Base-by-base conservation (phyloP, 2,329 filamentous ascomycete genomes). In the Metarhizium humberi region DNA sequence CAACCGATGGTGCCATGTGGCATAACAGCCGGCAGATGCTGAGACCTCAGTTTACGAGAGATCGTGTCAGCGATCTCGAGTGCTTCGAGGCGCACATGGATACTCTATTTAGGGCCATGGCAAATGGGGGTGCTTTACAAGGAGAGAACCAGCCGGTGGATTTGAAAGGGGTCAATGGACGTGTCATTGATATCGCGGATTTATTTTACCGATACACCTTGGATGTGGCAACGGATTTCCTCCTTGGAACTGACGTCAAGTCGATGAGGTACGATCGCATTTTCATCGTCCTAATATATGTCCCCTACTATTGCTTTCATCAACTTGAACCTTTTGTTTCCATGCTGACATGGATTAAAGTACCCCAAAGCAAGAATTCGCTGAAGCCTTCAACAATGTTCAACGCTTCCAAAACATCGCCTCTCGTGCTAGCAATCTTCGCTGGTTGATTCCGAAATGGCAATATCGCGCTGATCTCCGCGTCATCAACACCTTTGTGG, bases 181-280 rank as follows among this genome's bases (percentile, higher is more conserved):
- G 73, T 50, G 76, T 81, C 10, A 32, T 92, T 34, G 83, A 95
- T 62, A 81, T 92, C 8, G 80, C 83, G 60, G 82, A 91, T 58
- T 75, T 95, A 54, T 87, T 96, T 71, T 95, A 90, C 74, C 79
- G 88, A n/a, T 87, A 86, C 65, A 92, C 90, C 0, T 78, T 96
- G 32, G 92, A 96, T 69, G 85, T 88, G 7, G 84, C 89, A 2
- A 96, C 91, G 0, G 88, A 95, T 62, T 96, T 96, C 67, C 73
- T 96, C 32, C 80, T 96, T 2, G 92, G 92, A 3, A 77, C 84
- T 58, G 87, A 87, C 59, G 86, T 92, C 20, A 81, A 80, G 63
- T 80, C 78, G 34, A 70, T 84, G n/a, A 76, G 74, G 78, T 80
- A 64, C 64, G 62, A 20, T 11, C 10, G 20, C 14, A 50, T 18